Percentiles rank a stretch among this genome's conserved stretches.
phyloP scores from a whole-genome alignment of 495 filamentous ascomycete genomes.

The Daldinia grandis region DNA sequence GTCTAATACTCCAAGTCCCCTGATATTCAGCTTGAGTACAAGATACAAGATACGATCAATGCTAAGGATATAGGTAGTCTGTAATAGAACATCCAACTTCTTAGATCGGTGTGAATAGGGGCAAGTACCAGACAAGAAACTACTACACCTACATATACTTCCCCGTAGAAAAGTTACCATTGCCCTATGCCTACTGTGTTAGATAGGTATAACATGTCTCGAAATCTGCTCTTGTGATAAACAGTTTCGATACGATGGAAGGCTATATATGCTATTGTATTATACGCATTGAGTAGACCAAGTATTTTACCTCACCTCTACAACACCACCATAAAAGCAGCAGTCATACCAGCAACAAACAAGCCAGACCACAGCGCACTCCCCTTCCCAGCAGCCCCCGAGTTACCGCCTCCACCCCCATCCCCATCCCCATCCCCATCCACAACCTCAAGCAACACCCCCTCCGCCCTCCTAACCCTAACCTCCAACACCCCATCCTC shows the following conservation, averaged over 20 bases:
- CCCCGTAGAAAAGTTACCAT: not conserved
- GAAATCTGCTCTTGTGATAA: not conserved
- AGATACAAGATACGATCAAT: too few species aligned
- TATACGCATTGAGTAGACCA: not conserved
- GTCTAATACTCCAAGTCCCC: too few species aligned
- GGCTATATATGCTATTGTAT: too few species aligned
- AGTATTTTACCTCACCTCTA: conserved; percentile 1
- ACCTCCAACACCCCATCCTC: conserved; percentile 24
- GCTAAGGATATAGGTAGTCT: too few species aligned
- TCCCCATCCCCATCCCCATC: not conserved
- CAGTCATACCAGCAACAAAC: not conserved
- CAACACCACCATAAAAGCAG: not conserved
- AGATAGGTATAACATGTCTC: not conserved
- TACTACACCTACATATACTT: not conserved
- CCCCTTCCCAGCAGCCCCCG: not conserved
- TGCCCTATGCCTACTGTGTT: not conserved
- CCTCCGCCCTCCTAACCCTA: conserved; percentile 35
- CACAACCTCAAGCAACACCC: conserved; percentile 37
- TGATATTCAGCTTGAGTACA: too few species aligned
- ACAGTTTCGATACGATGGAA: not conserved
- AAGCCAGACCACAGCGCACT: not conserved
- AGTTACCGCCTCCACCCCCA: not conserved
- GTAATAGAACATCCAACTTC: too few species aligned
- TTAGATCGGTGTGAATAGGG: not conserved
- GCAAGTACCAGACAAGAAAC: not conserved